A percentile compares a stretch with the other conserved stretches of the same genome.
Conservation (phyloP, 228 moss, liverwort and hornwort species). For the Sphagnum fallax region DNA sequence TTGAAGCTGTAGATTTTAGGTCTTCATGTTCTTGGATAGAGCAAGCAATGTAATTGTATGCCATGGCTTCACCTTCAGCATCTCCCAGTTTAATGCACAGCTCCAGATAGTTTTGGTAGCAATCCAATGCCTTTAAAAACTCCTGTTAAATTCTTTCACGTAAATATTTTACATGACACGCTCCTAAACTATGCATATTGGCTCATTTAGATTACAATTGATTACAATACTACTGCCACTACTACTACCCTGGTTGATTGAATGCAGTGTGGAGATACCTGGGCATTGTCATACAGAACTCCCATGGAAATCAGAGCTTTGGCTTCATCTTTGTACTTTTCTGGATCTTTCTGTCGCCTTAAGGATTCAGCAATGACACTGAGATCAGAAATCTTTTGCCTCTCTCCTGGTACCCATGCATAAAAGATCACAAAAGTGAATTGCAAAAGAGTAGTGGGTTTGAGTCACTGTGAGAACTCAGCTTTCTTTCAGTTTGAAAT, state of each 20-base stretch:
- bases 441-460: no score
- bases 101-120: slow-evolving; percentile 58
- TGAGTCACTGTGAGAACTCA: no score
- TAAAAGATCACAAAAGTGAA: no score
- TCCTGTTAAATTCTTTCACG: slow-evolving; percentile 28
- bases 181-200: no score
- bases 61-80: slow-evolving; percentile 58
- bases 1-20: slow-evolving; percentile 32
- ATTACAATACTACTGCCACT: no score
- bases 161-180: no score
- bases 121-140: slow-evolving; percentile 49
- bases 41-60: slow-evolving; percentile 74
- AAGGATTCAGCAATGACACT: slow-evolving; percentile 60
- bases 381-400: slow-evolving; percentile 42
- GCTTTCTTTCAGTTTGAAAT: no score
- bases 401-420: slow-evolving; percentile 32
- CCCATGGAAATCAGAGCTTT: slow-evolving; percentile 73
- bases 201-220: no score
- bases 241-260: no score
- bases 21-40: slow-evolving; percentile 81
- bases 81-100: slow-evolving; percentile 47
- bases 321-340: slow-evolving; percentile 76
- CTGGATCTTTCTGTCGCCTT: slow-evolving; percentile 66
- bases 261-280: slow-evolving; percentile 20
- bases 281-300: slow-evolving; percentile 80